phyloP scores from a whole-genome alignment of 176 grass and related monocot species.

The Stipa capillata region DNA sequence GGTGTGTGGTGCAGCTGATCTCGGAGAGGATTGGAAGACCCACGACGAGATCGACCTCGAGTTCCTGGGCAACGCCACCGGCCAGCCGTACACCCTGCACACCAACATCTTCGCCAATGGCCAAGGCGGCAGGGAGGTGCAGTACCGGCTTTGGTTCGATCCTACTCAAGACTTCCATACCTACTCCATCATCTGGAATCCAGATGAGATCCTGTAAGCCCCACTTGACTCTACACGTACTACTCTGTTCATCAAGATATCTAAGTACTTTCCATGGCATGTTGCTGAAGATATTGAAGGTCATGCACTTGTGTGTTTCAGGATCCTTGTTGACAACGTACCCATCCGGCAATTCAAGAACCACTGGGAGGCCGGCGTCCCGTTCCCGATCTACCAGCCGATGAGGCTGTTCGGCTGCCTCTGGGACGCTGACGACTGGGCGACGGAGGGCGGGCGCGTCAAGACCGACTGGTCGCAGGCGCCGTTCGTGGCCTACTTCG shows the following conservation, averaged over 20 bases:
- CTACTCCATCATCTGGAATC: constrained; percentile 79
- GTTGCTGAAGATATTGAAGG: too few species aligned
- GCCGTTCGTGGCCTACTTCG: constrained; percentile 41
- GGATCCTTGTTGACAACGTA: constrained; percentile 39
- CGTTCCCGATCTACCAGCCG: constrained; percentile 39
- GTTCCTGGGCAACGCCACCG: constrained; percentile 67
- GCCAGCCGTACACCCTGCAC: constrained; percentile 56
- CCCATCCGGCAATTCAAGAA: constrained; percentile 49
- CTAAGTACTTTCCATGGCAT: not conserved
- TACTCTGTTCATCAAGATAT: not conserved
- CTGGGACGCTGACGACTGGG: constrained; percentile 44
- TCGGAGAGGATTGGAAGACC: constrained; percentile 26
- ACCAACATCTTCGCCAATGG: constrained; percentile 63
- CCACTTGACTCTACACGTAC: not conserved
- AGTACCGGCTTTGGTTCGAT: constrained; percentile 69
- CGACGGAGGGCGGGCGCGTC: constrained; percentile 33
- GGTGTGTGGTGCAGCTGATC: constrained; percentile 20
- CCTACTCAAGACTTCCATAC: constrained; percentile 57
- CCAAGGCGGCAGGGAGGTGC: constrained; percentile 51
- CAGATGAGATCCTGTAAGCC: constrained; percentile 60
- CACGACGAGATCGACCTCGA: constrained; percentile 74
- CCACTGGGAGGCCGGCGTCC: constrained; percentile 25
- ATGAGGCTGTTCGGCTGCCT: constrained; percentile 33
- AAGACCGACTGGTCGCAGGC: constrained; percentile 54
- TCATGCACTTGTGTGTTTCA: not conserved